Conservation (phyloP, 768 basidiomycete species). For the Cyclocybe cylindracea region DNA sequence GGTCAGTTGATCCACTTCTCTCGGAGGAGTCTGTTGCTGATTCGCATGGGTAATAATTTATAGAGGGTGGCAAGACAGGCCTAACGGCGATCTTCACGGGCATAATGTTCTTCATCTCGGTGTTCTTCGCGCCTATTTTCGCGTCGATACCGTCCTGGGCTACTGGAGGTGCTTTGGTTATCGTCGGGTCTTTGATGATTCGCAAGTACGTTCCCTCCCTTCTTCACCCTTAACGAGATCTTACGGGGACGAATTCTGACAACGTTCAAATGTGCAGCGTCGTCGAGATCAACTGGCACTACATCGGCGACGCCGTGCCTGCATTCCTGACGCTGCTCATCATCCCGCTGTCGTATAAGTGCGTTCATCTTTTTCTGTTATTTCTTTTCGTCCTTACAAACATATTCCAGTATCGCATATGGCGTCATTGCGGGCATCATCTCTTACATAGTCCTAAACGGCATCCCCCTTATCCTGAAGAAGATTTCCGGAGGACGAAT, state of each 20-base stretch:
- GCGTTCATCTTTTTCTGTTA: constrained; percentile 18
- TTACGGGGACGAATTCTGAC: constrained; percentile 1
- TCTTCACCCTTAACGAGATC: background rate
- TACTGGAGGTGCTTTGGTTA: constrained; percentile 81
- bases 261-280: constrained; percentile 41
- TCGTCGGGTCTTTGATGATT: constrained; percentile 90
- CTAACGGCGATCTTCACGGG: constrained; percentile 75
- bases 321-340: constrained; percentile 82
- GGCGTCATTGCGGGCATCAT: constrained; percentile 82
- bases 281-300: constrained; percentile 87
- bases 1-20: constrained; percentile 32
- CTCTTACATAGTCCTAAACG: constrained; percentile 75
- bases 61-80: constrained; percentile 88
- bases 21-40: background rate
- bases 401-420: constrained; percentile 69
- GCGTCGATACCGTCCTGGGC: constrained; percentile 88
- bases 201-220: constrained; percentile 55
- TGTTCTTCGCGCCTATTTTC: constrained; percentile 90
- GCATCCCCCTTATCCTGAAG: constrained; percentile 57
- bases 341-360: constrained; percentile 82
- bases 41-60: background rate
- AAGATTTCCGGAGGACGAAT: constrained; percentile 61
- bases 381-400: constrained; percentile 1
- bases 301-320: constrained; percentile 84
- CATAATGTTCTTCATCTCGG: constrained; percentile 75